These are phyloP conservation scores for Eimeria zaria DNA, from an alignment of 169 alveolate genomes.

Conservation along the genomic window DNA sequence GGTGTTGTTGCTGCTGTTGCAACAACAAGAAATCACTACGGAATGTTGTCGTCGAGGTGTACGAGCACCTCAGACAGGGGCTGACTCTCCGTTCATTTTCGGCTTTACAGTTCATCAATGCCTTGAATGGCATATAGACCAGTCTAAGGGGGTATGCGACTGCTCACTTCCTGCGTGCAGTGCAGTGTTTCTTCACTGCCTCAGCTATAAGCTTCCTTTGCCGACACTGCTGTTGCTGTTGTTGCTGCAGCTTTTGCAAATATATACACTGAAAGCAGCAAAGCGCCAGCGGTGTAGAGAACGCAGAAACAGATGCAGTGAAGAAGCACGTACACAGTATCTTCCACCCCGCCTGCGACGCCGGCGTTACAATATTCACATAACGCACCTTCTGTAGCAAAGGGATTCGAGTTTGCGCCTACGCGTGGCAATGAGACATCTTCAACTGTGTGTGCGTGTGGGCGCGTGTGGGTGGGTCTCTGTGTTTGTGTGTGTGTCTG, in stretches of 20 bases:
- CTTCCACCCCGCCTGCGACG: not conserved
- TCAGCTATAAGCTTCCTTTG: not conserved
- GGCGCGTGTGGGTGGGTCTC: too few relatives aligned
- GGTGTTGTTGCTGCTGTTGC: too few relatives aligned
- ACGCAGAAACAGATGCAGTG: not conserved
- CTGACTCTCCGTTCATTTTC: not conserved
- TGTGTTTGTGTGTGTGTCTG: too few relatives aligned
- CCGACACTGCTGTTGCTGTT: not conserved
- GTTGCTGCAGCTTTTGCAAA: not conserved
- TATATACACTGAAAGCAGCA: not conserved
- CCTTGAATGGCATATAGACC: not conserved
- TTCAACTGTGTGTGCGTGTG: too few relatives aligned
- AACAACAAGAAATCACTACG: not conserved
- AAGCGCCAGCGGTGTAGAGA: not conserved
- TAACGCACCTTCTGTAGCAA: not conserved
- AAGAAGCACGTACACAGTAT: not conserved
- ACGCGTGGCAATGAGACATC: not conserved
- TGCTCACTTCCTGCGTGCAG: not conserved
- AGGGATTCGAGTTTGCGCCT: not conserved
- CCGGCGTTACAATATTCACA: not conserved
- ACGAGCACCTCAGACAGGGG: not conserved
- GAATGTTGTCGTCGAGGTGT: not conserved
- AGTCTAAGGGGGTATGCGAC: not conserved
- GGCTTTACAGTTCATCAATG: not conserved
- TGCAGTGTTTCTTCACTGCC: not conserved